Base-by-base conservation (phyloP, 1,139 yeast species). In the Yamadazyma siamensis region DNA sequence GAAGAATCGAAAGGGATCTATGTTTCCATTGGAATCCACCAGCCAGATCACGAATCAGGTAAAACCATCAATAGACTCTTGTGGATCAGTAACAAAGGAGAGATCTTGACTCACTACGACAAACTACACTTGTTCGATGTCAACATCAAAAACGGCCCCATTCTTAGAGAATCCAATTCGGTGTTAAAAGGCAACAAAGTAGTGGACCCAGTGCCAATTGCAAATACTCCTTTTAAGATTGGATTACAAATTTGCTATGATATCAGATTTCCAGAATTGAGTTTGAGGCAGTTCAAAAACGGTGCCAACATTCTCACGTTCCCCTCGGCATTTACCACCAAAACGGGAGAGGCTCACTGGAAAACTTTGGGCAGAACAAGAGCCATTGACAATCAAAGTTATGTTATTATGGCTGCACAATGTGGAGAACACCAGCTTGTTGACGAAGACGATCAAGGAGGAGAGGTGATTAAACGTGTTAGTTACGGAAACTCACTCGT, bases 331-430 rank as follows among this genome's bases (percentile, higher is more conserved):
- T 91, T 94, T 61, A 89, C 97, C 0, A 75, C 84, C 48, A 77
- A 80, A 46, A 91, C 97, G 0, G 97, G 98, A 1, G 77, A 75
- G 35, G 91, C 91, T 0, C 97, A 91, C 49, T 91, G 97, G 95
- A 78, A 80, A 37, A 56, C 72, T 2, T 61, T 91, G 34, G 95
- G 88, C 2, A 67, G 77, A 23, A 80, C 95, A 0, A 64, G 96
- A 28, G 97, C 97, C 2, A 71, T 91, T 15, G 96, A 88, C 50
- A 75, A 91, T 1, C 97, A 91, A 53, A 69, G 85, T 44, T 91
- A 73, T 54, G 95, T 91, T 3, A 66, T 91, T 4, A 80, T 89
- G 83, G 91, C 97, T 0, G 96, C 94, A 0, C 97, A 89, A 52
- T 76, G 79, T 34, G 97, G 97, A 2, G 63, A 65, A 20, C 97